Evolutionary conservation across 306 rosid genomes (phyloP).

Genomic region (Carpinus fangiana): DNA sequence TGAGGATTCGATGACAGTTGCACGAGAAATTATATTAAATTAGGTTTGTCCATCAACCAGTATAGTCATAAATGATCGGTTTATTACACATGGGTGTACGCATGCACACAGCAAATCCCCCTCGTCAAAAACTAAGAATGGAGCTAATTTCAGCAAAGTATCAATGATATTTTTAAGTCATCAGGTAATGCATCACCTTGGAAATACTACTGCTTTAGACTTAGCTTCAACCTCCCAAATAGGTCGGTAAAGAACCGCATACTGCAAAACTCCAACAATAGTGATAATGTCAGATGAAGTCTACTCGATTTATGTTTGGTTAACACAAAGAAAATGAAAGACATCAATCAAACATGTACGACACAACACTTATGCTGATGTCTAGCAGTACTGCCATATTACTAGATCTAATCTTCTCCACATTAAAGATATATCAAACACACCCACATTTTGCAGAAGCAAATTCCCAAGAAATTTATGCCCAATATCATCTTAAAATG

Average conservation of each 20-base stretch:
- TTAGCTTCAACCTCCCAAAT: conserved; percentile 7
- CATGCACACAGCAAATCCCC: neutral
- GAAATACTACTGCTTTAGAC: neutral
- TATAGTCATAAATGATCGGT: neutral
- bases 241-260: conserved; percentile 14
- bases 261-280: conserved; percentile 17
- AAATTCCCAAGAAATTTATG: neutral
- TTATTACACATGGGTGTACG: neutral
- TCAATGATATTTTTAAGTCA: neutral
- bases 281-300: neutral
- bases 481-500: neutral
- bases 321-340: neutral
- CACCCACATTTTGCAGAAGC: neutral
- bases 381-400: neutral
- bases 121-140: neutral
- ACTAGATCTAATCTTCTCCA: neutral
- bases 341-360: too few species aligned
- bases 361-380: neutral
- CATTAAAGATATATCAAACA: too few species aligned
- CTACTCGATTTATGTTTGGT: neutral
- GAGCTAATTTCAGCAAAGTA: neutral
- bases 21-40: neutral
- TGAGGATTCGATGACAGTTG: neutral
- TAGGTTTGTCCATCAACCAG: neutral
- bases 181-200: conserved; percentile 8